Percentiles rank a stretch among this genome's conserved stretches.
Evolutionary conservation across 208 protist species (phyloP).

Genomic region (Leishmania tropica): DNA sequence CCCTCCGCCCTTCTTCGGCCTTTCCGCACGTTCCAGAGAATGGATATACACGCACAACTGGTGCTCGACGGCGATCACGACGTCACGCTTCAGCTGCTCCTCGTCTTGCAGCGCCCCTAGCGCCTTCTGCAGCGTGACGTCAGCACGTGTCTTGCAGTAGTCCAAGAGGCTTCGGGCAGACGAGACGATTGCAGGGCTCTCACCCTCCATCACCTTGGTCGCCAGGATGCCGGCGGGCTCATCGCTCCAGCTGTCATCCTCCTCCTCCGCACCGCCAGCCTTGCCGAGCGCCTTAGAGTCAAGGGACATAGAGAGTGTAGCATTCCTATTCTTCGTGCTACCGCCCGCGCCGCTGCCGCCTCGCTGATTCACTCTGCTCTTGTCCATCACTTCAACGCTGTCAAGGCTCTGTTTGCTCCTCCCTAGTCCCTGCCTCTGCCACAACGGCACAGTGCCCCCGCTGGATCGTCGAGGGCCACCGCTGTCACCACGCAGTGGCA

Average conservation of each 20-base stretch:
- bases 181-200: conserved; percentile 8
- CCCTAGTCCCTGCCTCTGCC: neutral
- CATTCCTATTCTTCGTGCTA: neutral
- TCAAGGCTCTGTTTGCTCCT: conserved; percentile 29
- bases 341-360: neutral
- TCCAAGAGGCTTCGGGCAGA: conserved; percentile 29
- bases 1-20: neutral
- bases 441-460: neutral
- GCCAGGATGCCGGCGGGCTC: neutral
- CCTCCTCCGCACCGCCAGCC: neutral
- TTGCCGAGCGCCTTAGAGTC: conserved; percentile 38
- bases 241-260: conserved; percentile 48
- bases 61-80: conserved; percentile 44
- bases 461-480: neutral
- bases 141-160: conserved; percentile 30
- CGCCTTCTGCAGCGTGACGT: conserved; percentile 9
- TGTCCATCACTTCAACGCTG: conserved; percentile 7
- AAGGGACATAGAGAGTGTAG: conserved; percentile 29
- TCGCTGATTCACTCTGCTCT: neutral
- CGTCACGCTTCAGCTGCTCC: conserved; percentile 49
- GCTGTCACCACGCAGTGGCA: neutral
- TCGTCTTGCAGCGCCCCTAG: conserved; percentile 32
- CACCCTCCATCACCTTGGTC: neutral
- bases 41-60: conserved; percentile 44
- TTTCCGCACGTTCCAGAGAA: conserved; percentile 9